Conservation (phyloP, 176 grass and related monocot genomes). For the Rhynchospora tenuis region DNA sequence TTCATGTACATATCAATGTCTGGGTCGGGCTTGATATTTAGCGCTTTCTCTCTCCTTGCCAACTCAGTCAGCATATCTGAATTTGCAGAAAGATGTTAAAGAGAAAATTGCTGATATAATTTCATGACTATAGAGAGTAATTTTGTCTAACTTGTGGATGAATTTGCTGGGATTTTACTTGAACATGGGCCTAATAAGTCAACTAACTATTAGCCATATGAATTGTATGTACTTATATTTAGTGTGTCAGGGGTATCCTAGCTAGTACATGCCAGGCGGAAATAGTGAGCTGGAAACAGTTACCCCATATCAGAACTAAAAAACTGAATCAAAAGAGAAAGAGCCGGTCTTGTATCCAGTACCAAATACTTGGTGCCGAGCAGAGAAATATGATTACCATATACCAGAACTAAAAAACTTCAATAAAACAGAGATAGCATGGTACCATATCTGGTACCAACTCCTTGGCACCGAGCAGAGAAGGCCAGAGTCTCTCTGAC, state of each 20-base stretch:
- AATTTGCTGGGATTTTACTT: background rate
- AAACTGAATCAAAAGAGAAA: too few species aligned
- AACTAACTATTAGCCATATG: background rate
- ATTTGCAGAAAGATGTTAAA: background rate
- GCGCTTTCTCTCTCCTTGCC: constrained; percentile 77
- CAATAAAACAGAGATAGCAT: background rate
- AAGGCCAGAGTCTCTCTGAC: constrained; percentile 82
- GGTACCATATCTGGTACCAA: constrained; percentile 67
- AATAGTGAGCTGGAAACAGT: too few species aligned
- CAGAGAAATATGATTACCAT: too few species aligned
- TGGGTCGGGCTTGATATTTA: constrained; percentile 82
- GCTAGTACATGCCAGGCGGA: too few species aligned
- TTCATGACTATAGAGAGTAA: background rate
- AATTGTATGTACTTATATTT: background rate
- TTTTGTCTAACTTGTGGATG: background rate
- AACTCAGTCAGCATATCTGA: constrained; percentile 82
- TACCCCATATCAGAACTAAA: too few species aligned
- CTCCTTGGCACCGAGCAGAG: constrained; percentile 70
- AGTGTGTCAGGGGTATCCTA: too few species aligned
- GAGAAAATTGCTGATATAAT: background rate
- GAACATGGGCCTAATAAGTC: background rate
- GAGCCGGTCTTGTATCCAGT: too few species aligned
- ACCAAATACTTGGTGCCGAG: too few species aligned
- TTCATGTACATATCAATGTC: constrained; percentile 98
- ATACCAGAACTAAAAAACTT: background rate